Conservation (phyloP, 192 early-diverging fungal genomes). For the Coemansia sp. region DNA sequence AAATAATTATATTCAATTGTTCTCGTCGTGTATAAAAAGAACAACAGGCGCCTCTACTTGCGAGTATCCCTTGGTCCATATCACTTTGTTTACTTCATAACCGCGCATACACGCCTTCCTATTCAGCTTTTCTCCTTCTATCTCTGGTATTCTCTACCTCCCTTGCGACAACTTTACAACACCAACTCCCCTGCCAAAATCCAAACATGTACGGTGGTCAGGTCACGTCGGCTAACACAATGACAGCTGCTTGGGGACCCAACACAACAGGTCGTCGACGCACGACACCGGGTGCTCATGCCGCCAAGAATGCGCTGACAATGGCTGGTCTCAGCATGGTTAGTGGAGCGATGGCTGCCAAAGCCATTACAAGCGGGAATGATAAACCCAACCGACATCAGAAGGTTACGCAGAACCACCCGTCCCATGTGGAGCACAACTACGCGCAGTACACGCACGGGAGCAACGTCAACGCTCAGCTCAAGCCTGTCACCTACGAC, state of each 20-base stretch:
- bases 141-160: not conserved
- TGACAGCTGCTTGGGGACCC: not conserved
- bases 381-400: not conserved
- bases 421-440: slow-evolving; percentile 13
- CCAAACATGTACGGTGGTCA: not conserved
- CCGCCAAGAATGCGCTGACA: not conserved
- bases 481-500: slow-evolving; percentile 26
- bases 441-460: slow-evolving; percentile 22
- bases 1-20: not conserved
- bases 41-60: not conserved
- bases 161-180: not conserved
- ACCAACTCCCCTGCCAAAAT: not conserved
- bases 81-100: not conserved
- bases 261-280: not conserved
- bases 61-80: not conserved
- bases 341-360: not conserved
- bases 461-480: slow-evolving; percentile 22
- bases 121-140: not conserved
- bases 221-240: not conserved
- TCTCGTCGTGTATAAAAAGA: not conserved
- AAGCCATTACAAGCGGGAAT: not conserved
- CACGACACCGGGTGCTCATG: not conserved
- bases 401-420: not conserved
- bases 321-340: not conserved
- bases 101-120: not conserved